Base-by-base conservation (phyloP, 805 yeast genomes). In the Aciculoconidium aculeatum region DNA sequence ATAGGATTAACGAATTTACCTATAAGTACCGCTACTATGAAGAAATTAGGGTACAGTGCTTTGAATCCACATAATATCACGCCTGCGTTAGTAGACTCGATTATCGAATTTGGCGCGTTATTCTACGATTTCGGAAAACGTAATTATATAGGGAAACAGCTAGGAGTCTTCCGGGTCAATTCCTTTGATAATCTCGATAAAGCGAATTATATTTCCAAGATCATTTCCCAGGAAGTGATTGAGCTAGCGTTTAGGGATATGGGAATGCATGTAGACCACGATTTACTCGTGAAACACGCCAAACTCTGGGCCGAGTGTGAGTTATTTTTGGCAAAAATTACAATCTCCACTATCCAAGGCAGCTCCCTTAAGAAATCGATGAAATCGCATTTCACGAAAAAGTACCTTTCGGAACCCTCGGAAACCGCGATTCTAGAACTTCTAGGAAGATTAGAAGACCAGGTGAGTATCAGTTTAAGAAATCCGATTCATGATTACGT, bases 401-500 rank as follows among this genome's bases (percentile, higher is more conserved):
- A 56, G 30, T 62, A 61, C 27, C 35, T 61, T 9, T 42, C 58
- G 5, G 53, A 49, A 30, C 55, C 59, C 13, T 62, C 52, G 27
- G 69, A 65, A 37, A 51, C 53, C 27, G 65, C 71, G 3, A 54
- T 67, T 47, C 58, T 71, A 28, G 70, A 69, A 41, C 48, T 74
- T 15, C 43, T 74, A 11, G 78, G 78, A 4, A 51, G 73, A 28
- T 41, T 60, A 19, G 66, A 64, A 25, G 69, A 62, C 28, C 77
- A 71, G 41, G 51, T 54, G 6, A 53, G 53, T 14, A 64, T 73
- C 7, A 56, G 50, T 5, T 46, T 73, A 5, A 60, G 58, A 38
- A 75, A 72, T 41, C 79, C 79, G 1, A 61, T 73, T 18, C 78
- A 73, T 47, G 75, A 71, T 34, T 71, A 61, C 45, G 67, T 73